Conservation (phyloP, 2,329 filamentous ascomycete species). For the Plectosphaerella cucumerina region DNA sequence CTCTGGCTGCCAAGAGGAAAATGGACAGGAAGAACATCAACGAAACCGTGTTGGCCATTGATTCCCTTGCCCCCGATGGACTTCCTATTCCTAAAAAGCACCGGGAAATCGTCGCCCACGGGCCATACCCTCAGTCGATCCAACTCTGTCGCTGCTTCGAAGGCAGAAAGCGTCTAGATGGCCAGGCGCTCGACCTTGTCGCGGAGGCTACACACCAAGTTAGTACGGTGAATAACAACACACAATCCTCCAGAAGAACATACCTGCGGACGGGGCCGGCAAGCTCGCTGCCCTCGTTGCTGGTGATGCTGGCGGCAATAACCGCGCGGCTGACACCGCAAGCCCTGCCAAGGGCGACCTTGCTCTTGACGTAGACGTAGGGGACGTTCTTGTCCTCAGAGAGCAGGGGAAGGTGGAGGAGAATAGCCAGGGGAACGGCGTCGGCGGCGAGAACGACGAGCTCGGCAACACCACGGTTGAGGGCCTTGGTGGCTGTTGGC, state of each 20-base stretch:
- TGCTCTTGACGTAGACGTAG: conserved; percentile 55
- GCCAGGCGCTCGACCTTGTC: conserved; percentile 94
- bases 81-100: background rate
- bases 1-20: conserved; percentile 75
- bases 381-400: conserved; percentile 77
- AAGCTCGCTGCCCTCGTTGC: conserved; percentile 86
- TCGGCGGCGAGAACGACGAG: conserved; percentile 87
- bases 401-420: conserved; percentile 84
- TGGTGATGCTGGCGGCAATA: conserved; percentile 84
- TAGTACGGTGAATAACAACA: background rate
- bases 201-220: conserved; percentile 52
- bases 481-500: conserved; percentile 66
- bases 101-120: background rate
- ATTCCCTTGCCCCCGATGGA: too few species aligned
- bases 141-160: too few species aligned
- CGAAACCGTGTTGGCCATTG: conserved; percentile 85
- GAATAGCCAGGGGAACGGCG: conserved; percentile 79
- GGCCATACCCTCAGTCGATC: too few species aligned
- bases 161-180: conserved; percentile 60
- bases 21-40: conserved; percentile 78
- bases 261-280: conserved; percentile 74
- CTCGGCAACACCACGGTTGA: conserved; percentile 88
- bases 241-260: background rate
- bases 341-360: conserved; percentile 83
- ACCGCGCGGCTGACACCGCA: conserved; percentile 86